A percentile compares a stretch with the other conserved stretches of the same genome.
Evolutionary conservation across 345 rosid species (phyloP).

Genomic region (Rhizophora mangle): DNA sequence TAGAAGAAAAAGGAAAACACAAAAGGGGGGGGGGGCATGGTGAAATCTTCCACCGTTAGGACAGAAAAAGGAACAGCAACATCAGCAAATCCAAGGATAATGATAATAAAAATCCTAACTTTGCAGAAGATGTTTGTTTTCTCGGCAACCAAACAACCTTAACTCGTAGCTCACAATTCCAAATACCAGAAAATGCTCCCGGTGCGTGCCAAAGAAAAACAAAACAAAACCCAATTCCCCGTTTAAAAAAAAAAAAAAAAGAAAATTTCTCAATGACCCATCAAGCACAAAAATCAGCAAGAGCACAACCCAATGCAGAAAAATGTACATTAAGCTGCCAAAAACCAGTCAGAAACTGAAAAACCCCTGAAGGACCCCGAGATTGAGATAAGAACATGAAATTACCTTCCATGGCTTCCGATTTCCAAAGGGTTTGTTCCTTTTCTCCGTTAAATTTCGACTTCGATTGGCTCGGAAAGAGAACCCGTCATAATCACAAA

Average conservation of each 20-base stretch:
- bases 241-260: no score
- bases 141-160: slow-evolving; percentile 16
- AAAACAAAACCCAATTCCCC: not conserved
- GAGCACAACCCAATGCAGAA: not conserved
- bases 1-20: not conserved
- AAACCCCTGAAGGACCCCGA: slow-evolving; percentile 12
- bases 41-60: not conserved
- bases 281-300: not conserved
- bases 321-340: not conserved
- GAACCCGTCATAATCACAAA: slow-evolving; percentile 16
- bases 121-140: slow-evolving; percentile 1
- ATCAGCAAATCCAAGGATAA: not conserved
- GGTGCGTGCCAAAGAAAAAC: not conserved
- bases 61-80: not conserved
- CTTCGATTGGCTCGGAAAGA: slow-evolving; percentile 19
- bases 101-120: not conserved
- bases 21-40: not conserved
- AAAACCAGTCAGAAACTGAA: not conserved
- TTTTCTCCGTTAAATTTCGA: not conserved
- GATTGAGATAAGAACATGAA: slow-evolving; percentile 1
- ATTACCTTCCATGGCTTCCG: slow-evolving; percentile 37
- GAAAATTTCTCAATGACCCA: not conserved
- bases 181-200: not conserved
- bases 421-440: slow-evolving; percentile 6
- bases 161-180: slow-evolving; percentile 1